These are phyloP conservation scores for Ensete glaucum DNA, from an alignment of 176 grass and related monocot genomes.

Conservation along the genomic window DNA sequence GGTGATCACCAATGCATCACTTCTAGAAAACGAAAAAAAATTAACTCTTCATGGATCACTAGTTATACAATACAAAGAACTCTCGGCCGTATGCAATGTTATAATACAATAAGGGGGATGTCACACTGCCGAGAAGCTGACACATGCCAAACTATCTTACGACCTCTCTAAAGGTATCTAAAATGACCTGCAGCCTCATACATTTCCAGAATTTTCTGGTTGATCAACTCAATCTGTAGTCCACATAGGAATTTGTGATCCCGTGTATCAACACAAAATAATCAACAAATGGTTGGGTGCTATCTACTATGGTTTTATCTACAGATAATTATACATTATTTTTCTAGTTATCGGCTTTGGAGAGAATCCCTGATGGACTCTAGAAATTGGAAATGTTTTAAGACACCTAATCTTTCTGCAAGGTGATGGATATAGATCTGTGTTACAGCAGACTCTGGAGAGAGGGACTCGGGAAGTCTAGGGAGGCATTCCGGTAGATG, in stretches of 20 bases:
- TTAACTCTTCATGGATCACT: not conserved
- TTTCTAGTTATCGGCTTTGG: slow-evolving; percentile 29
- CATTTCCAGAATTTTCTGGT: not conserved
- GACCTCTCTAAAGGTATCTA: not conserved
- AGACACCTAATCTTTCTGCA: slow-evolving; percentile 62
- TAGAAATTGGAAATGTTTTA: slow-evolving; percentile 53
- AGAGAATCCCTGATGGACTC: slow-evolving; percentile 27
- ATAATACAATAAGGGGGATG: not conserved
- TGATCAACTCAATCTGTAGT: not conserved
- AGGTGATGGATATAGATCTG: slow-evolving; percentile 51
- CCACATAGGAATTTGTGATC: slow-evolving; percentile 6
- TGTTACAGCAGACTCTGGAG: slow-evolving; percentile 48
- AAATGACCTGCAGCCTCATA: not conserved
- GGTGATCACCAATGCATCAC: no score
- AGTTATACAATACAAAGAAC: not conserved
- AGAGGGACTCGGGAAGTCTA: slow-evolving; percentile 58
- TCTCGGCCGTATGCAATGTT: not conserved
- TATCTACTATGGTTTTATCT: slow-evolving; percentile 96
- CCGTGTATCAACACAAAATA: slow-evolving; percentile 52
- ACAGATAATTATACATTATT: slow-evolving; percentile 45
- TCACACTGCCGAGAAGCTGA: not conserved
- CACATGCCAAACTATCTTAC: not conserved
- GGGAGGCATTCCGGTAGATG: slow-evolving; percentile 77
- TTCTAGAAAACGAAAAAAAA: no score
- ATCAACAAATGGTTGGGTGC: slow-evolving; percentile 69